Evolutionary conservation across 2,329 filamentous ascomycete species (phyloP), one percentile per base, ranked within the genome.

Genomic region (Helminthosporium solani): DNA sequence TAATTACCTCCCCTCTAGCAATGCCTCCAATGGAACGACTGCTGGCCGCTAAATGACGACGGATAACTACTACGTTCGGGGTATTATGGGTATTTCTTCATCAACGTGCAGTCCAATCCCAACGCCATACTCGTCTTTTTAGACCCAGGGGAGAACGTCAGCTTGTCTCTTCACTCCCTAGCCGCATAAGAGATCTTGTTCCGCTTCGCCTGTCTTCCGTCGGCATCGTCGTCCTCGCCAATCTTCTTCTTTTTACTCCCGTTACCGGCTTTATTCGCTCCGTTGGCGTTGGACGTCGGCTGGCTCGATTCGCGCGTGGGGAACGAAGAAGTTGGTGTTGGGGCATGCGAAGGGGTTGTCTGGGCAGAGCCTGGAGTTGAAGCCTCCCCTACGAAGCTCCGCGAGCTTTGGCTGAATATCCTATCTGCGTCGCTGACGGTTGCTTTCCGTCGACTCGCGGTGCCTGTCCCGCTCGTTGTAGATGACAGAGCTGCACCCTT

Each of bases 401-500:
- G 60, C 6, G 70, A 73, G 54, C 70, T 73, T 33, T 68, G 64
- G 51, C 70, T 73, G 69, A 92, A 92, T 44, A 92, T 85, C 53
- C 87, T 78, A 65, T 90, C 87, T 57, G 81, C 79, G 42, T 91
- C 88, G 50, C 78, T 78, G 39, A 86, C 75, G 4, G 81, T 80
- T 19, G 80, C 73, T 49, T 74, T 78, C 68, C 87, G 82, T 61
- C 84, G 81, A 63, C 86, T 68, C 49, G 56, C 63, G 28, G 63
- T 70, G 45, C 65, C 71, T 36, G 60, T 58, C 21, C 70, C 71
- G 43, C 66, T 60, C 4, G 69, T 64, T 3, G 73, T 77, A 56
- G 82, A 78, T 9, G 84, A 79, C 1, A 78, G 76, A n/a, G 83
- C 81, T 7, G 82, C 64, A 44, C 89, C 91, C 72, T 99, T 99